phyloP scores from a whole-genome alignment of 306 rosid species.

The Lathyrus sativus region DNA sequence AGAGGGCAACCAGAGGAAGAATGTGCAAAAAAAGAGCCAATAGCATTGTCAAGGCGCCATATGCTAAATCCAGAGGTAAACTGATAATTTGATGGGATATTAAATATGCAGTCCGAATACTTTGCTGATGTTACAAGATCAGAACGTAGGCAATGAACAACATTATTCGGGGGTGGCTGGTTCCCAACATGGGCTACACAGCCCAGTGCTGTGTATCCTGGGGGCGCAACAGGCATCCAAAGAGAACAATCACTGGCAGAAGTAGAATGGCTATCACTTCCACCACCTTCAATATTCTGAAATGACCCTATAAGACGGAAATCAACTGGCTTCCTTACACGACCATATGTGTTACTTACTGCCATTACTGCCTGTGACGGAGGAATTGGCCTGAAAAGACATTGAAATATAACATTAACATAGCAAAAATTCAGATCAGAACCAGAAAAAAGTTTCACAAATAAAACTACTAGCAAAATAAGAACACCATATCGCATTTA shows the following conservation, averaged over 20 bases:
- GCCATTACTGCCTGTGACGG: conserved; percentile 98
- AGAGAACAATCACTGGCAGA: conserved; percentile 69
- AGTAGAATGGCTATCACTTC: conserved; percentile 46
- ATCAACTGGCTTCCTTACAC: conserved; percentile 83
- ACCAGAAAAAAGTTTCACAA: conserved; percentile 7
- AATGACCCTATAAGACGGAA: conserved; percentile 78
- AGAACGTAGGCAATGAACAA: conserved; percentile 84
- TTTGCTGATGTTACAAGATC: conserved; percentile 81
- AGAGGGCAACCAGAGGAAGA: conserved; percentile 63
- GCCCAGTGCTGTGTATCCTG: conserved; percentile 83
- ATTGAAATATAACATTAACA: conserved; percentile 25
- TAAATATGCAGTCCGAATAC: conserved; percentile 71
- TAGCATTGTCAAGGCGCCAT: conserved; percentile 89
- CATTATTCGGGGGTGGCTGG: conserved; percentile 71
- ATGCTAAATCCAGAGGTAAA: conserved; percentile 75
- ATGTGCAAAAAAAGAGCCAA: conserved; percentile 86
- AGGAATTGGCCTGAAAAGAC: conserved; percentile 79
- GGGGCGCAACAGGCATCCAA: conserved; percentile 95
- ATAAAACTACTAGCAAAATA: conserved; percentile 7
- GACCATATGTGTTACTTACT: conserved; percentile 83
- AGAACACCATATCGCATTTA: conserved; percentile 6
- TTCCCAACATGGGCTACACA: conserved; percentile 82
- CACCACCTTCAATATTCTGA: conserved; percentile 56
- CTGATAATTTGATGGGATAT: conserved; percentile 52
- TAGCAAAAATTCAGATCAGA: conserved; percentile 9